Evolutionary conservation across 202 grass and related monocot genomes (phyloP).

Genomic region (Eragrostis tef): DNA sequence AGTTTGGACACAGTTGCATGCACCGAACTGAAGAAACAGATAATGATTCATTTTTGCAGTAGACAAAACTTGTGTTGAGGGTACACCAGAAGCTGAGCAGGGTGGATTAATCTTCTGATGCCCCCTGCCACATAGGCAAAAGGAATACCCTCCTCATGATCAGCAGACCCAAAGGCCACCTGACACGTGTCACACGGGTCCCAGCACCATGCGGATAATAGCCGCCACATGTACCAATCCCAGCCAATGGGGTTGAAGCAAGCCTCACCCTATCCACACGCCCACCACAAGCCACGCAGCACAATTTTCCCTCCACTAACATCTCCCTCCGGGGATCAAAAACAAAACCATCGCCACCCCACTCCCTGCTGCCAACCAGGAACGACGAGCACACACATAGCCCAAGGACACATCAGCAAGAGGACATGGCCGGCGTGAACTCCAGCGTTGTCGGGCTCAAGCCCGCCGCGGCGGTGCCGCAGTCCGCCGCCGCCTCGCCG

Average conservation of each 20-base stretch:
- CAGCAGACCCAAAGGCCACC: constrained; percentile 1
- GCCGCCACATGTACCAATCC: constrained; percentile 1
- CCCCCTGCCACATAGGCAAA: constrained; percentile 7
- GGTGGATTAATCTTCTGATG: not conserved
- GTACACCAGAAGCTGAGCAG: not conserved
- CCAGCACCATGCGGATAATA: constrained; percentile 51
- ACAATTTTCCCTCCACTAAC: constrained; percentile 35
- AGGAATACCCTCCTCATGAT: constrained; percentile 16
- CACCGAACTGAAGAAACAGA: no score
- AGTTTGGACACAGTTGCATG: no score
- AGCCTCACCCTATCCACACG: constrained; percentile 97
- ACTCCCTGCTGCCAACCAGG: constrained; percentile 10
- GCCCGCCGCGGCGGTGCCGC: constrained; percentile 55
- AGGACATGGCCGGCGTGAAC: constrained; percentile 66
- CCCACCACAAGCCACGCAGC: constrained; percentile 48
- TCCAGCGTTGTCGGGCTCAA: constrained; percentile 70
- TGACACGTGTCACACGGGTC: constrained; percentile 37
- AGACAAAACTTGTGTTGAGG: not conserved
- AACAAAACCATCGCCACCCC: constrained; percentile 46
- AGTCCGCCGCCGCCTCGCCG: constrained; percentile 33
- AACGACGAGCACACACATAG: not conserved
- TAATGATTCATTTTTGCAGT: no score
- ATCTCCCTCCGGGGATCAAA: constrained; percentile 25
- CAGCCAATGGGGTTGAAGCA: constrained; percentile 60
- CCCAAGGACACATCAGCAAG: not conserved